Conservation (phyloP, 2,329 filamentous ascomycete species). For the Ascochyta pisi region DNA sequence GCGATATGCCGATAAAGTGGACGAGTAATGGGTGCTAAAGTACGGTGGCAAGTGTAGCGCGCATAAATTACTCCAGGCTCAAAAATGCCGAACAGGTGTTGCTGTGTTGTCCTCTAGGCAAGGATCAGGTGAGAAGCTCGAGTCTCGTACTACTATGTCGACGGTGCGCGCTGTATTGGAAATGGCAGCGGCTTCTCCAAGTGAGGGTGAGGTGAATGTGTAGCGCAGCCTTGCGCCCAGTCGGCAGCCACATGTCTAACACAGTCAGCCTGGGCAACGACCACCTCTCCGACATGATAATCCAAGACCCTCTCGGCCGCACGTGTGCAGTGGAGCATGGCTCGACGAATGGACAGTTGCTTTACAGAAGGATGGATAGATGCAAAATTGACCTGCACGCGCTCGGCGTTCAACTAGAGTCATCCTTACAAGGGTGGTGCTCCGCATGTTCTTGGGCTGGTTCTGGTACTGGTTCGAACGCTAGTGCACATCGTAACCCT, state of each 20-base stretch:
- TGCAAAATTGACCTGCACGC: slow-evolving; percentile 3
- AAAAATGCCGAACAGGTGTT: neutral
- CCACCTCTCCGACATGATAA: neutral
- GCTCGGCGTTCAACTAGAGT: neutral
- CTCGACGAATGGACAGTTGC: too few relatives aligned
- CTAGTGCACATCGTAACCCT: slow-evolving; percentile 16
- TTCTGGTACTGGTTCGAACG: slow-evolving; percentile 2
- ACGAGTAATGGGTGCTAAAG: neutral
- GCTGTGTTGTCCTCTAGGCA: neutral
- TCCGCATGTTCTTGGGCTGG: slow-evolving; percentile 16
- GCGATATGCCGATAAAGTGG: neutral
- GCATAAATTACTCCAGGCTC: neutral
- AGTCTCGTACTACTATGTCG: too few relatives aligned
- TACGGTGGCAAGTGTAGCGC: slow-evolving; percentile 1
- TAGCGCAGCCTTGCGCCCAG: slow-evolving; percentile 12
- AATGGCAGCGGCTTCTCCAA: neutral
- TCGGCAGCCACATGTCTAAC: slow-evolving; percentile 5
- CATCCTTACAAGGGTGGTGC: slow-evolving; percentile 13
- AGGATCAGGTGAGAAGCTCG: too few relatives aligned
- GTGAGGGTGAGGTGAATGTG: slow-evolving; percentile 9
- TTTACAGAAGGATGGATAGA: neutral
- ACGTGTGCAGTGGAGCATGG: neutral
- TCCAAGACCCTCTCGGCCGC: too few relatives aligned
- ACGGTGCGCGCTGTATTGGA: neutral
- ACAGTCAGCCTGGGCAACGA: neutral